These are phyloP conservation scores for Blastocystis sp. DNA, from an alignment of 352 stramenopile species.

Conservation along the genomic window DNA sequence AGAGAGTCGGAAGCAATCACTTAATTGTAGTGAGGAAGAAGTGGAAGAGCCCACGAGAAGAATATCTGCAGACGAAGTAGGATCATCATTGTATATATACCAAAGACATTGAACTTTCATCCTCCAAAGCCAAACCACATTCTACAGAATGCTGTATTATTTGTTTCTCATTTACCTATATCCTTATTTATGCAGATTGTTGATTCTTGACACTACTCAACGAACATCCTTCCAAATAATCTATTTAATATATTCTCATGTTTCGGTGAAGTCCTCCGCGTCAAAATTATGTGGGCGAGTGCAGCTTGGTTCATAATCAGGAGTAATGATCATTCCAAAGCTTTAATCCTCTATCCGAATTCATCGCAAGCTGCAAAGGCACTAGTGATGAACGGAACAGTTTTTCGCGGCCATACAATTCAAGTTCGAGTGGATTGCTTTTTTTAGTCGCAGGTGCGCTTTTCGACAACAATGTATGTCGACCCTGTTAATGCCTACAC, in stretches of 20 bases:
- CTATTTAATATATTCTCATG: constrained; percentile 62
- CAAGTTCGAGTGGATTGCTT: not conserved
- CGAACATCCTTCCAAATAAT: constrained; percentile 47
- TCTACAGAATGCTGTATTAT: constrained; percentile 22
- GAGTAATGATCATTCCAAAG: constrained; percentile 43
- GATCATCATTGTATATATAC: not conserved
- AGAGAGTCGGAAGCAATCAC: constrained; percentile 41
- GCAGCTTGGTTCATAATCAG: not conserved
- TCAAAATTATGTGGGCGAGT: constrained; percentile 46
- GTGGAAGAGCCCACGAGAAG: not conserved
- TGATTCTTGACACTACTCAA: constrained; percentile 1
- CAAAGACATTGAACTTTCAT: not conserved
- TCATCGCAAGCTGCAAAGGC: constrained; percentile 43
- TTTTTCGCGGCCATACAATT: not conserved
- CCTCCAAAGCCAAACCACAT: not conserved
- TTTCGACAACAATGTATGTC: constrained; percentile 50
- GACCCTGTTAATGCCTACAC: constrained; percentile 14
- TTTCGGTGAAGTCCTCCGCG: constrained; percentile 53
- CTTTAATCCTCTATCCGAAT: constrained; percentile 28
- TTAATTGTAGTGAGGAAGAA: not conserved
- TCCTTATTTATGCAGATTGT: not conserved
- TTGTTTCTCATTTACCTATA: constrained; percentile 52
- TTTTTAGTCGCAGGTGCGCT: constrained; percentile 11
- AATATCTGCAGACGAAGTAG: not conserved
- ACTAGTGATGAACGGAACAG: constrained; percentile 36